Percentiles rank a stretch among this genome's conserved stretches.
Conservation (phyloP, 169 alveolate species). For the Blepharisma undulans region DNA sequence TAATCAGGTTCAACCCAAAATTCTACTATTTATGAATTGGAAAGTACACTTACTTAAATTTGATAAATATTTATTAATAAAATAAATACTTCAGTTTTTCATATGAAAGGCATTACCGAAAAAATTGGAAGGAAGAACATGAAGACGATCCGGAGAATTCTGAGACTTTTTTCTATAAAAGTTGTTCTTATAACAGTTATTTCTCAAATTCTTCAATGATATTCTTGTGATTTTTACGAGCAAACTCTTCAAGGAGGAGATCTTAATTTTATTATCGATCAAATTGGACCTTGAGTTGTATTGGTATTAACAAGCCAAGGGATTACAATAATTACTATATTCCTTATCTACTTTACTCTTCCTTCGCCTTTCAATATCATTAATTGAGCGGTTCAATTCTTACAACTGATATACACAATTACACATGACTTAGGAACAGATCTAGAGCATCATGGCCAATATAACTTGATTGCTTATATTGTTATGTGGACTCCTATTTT, state of each 20-base stretch:
- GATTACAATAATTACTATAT: background rate
- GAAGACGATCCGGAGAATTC: background rate
- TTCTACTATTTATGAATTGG: too few relatives aligned
- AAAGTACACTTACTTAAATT: too few relatives aligned
- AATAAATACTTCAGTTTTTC: background rate
- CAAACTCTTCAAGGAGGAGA: constrained; percentile 31
- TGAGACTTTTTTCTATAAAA: background rate
- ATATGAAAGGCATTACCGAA: background rate
- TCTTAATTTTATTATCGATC: background rate
- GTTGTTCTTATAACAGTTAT: background rate
- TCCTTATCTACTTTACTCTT: background rate
- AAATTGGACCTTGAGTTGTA: background rate
- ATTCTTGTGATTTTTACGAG: background rate
- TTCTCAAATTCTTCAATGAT: background rate
- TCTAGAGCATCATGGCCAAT: constrained; percentile 21
- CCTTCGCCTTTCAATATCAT: background rate
- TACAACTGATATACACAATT: background rate
- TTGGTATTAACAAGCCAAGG: background rate
- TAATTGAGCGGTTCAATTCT: background rate
- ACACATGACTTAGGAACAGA: constrained; percentile 11
- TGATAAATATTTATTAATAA: too few relatives aligned
- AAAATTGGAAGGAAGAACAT: background rate
- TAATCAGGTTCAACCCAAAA: too few relatives aligned
- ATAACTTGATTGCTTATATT: background rate
- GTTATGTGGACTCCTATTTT: background rate